Base-by-base conservation (phyloP, 1,284 basidiomycete species). In the Cutaneotrichosporon sp. region DNA sequence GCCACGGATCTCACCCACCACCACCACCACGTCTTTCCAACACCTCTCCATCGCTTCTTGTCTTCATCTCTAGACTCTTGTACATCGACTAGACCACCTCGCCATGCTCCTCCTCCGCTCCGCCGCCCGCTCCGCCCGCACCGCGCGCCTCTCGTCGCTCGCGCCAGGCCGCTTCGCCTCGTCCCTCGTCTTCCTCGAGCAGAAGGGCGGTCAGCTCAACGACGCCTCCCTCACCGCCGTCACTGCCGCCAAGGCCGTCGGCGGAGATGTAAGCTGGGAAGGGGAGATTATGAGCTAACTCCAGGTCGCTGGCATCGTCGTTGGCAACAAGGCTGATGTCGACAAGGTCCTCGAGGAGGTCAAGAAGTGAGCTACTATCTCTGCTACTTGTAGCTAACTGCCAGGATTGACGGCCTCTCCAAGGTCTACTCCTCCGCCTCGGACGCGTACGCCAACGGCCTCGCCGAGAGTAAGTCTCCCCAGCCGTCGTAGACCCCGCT, bases 161-260 rank as follows among this genome's bases (percentile, higher is more conserved):
- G 54, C 62, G 4, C 62, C 65, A 43, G 52, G 67, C 36, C 61
- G 72, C 50, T 55, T 69, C 36, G 74, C 73, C 12, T 77, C 77
- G 45, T 77, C 90, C 0, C 82, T 97, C 17, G 84, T 97, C 46
- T 87, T 89, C 64, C 78, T 97, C 56, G 94, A 97, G 76, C 90
- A 97, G 74, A 84, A 83, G 54, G 80, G 83, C 49, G 91, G 90
- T 44, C 80, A 81, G 61, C 81, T 97, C 62, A 89, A 91, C 59
- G 81, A 90, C 5, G 84, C 83, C 9, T 87, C 88, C n/a, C 80
- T 96, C 53, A 89, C 87, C 33, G 93, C 94, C 35, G 76, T 97
- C 60, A 90, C 90, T 1, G 93, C 93, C 23, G 93, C 93, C 1
- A 78, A 83, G 60, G 80, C 87, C 64, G 80, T 98, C 12, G 78